Evolutionary conservation across 306 rosid species (phyloP), one percentile per base, ranked within the genome.

Genomic region (Vigna mungo): DNA sequence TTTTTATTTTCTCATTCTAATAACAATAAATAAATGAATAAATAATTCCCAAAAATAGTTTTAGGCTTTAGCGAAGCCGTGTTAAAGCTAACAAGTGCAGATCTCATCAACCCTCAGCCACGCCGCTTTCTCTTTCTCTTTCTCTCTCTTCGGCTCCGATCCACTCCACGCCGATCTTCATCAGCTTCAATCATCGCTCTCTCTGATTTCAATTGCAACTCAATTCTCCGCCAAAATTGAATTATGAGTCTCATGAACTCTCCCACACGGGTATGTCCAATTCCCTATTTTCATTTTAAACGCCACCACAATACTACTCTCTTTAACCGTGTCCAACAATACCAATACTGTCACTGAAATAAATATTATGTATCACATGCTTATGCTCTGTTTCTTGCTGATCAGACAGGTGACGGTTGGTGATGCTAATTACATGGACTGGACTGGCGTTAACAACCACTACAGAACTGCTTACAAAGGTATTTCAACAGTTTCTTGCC

Each of bases 391-490:
- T 37, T 78, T 32, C 41, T 69, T 25, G 49, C n/a, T 82, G 77
- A 71, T 56, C 87, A 84, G 90, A 85, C 76, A 68, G 85, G 82
- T 65, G 74, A 71, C 78, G 3, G 80, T 66, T 41, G 85, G 85
- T 81, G 48, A 63, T 37, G 86, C 83, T 41, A 80, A 83, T 79
- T 81, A 69, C 85, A 92, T 95, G 98, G 98, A 90, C 53, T 96
- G 98, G 97, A 63, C 78, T 76, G 86, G 62, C 74, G 85, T 73
- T n/a, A 90, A 73, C 75, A 71, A 77, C 56, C 84, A 92, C 59
- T 85, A 61, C 51, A 88, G 86, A 84, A 79, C 90, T 62, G 75
- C 89, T 66, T 88, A 87, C 82, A 95, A 90, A 90, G 97, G 97
- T 93, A 70, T n/a, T 5, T 51, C 18, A 1, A 51, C 21, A 15